phyloP scores from a whole-genome alignment of 768 basidiomycete genomes.

The Leccinum barrowsii region DNA sequence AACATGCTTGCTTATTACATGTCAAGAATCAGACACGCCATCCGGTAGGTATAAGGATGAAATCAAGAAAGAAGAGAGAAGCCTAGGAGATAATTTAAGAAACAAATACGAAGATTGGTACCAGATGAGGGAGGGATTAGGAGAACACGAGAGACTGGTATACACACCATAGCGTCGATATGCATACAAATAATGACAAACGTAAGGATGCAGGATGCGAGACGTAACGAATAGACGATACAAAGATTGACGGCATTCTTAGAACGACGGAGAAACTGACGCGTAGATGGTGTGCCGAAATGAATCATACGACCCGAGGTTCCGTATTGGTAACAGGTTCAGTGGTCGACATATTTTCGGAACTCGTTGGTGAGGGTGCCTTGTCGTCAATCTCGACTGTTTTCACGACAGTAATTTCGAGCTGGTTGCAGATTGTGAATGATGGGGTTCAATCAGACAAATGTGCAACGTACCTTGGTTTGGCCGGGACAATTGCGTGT shows the following conservation, averaged over 20 bases:
- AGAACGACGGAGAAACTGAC: not conserved
- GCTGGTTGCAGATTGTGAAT: slow-evolving; percentile 6
- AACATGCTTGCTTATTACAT: not conserved
- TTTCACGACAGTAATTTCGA: slow-evolving; percentile 31
- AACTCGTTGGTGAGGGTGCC: not conserved
- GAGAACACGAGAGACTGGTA: not conserved
- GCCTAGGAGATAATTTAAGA: not conserved
- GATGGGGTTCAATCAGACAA: not conserved
- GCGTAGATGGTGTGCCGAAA: not conserved
- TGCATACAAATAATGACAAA: too few relatives aligned
- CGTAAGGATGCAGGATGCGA: not conserved
- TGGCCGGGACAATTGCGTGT: slow-evolving; percentile 6
- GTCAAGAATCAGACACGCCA: not conserved
- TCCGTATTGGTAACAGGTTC: slow-evolving; percentile 1
- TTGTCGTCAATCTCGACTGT: slow-evolving; percentile 26
- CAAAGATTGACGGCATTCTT: not conserved
- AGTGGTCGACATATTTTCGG: slow-evolving; percentile 5
- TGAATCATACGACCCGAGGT: slow-evolving; percentile 3
- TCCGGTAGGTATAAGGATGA: not conserved
- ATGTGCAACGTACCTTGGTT: slow-evolving; percentile 16
- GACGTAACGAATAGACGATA: not conserved
- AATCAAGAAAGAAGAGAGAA: not conserved
- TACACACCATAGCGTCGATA: not conserved
- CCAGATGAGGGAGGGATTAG: not conserved
- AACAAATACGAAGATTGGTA: not conserved